Evolutionary conservation across 1,284 basidiomycete species (phyloP), one percentile per base, ranked within the genome.

Genomic region (Irpex sp.): DNA sequence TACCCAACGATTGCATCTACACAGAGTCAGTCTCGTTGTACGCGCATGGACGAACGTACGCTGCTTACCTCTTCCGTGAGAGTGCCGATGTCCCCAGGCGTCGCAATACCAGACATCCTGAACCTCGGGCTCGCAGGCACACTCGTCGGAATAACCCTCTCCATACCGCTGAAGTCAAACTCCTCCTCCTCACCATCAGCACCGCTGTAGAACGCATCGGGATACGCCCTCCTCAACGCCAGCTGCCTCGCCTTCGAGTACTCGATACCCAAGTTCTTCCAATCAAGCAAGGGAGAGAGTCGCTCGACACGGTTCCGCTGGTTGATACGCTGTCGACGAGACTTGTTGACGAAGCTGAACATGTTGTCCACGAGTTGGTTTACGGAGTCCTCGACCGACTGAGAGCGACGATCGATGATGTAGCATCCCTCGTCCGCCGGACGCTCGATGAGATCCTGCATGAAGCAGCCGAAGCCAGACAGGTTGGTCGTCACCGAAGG

Each of bases 191-290:
- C 72, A 26, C 81, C 76, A 37, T 80, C 85, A 34, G 76, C 81
- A 2, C 72, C 74, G 40, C 79, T 81, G 66, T 84, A 87, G 79
- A 98, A 99, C 64, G 92, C 89, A 71, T 98, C 96, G 0, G 97
- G 97, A 77, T 99, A 98, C 9, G 97, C 97, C 57, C 97, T 83
- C 67, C 97, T 82, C 61, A 99, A 82, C 31, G 95, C 95, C 62
- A 98, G 82, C 78, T 97, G 96, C 58, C 97, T 82, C 44, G 94
- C 93, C 81, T 98, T 99, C 74, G 91, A 91, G 77, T 99, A 99
- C 77, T 99, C 97, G 68, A 98, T 87, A 4, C 97, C 97, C 31
- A 99, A 81, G 71, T 96, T 94, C 82, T 99, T 99, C 97, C 97
- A 98, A 77, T 99, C 97, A 65, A 99, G 82, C 62, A 99, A 77